Conservation (phyloP, 1,284 basidiomycete genomes). For the Volvariella volvacea region DNA sequence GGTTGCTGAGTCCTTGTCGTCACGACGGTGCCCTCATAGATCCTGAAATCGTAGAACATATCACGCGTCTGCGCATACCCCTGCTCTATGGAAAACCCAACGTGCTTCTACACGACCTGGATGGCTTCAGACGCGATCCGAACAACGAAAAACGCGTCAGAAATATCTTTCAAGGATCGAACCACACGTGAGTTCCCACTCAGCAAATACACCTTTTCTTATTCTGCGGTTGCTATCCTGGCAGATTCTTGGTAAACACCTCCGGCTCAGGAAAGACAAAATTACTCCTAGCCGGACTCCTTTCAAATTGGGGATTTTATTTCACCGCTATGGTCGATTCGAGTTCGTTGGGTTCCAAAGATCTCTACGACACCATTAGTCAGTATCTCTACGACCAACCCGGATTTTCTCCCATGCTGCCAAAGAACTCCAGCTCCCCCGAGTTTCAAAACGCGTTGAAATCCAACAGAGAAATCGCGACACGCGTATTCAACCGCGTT, state of each 20-base stretch:
- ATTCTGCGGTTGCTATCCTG: slow-evolving; percentile 5
- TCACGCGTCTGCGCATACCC: slow-evolving; percentile 23
- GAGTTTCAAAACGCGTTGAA: slow-evolving; percentile 23
- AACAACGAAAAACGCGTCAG: slow-evolving; percentile 21
- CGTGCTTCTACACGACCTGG: slow-evolving; percentile 30
- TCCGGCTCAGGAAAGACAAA: slow-evolving; percentile 38
- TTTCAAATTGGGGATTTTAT: slow-evolving; percentile 36
- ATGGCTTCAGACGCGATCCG: slow-evolving; percentile 23
- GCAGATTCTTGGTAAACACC: slow-evolving; percentile 36
- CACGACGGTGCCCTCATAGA: too few species aligned
- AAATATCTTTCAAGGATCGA: slow-evolving; percentile 33
- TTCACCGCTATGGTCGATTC: slow-evolving; percentile 33
- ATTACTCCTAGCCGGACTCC: slow-evolving; percentile 34
- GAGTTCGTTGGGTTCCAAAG: slow-evolving; percentile 31
- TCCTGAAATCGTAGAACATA: slow-evolving; percentile 12
- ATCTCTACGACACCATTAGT: slow-evolving; percentile 30
- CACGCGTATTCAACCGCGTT: slow-evolving; percentile 24
- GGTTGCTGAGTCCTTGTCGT: too few species aligned
- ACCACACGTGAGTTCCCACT: slow-evolving; percentile 36
- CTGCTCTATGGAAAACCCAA: slow-evolving; percentile 29
- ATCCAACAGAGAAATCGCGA: slow-evolving; percentile 27
- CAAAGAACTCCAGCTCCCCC: slow-evolving; percentile 16
- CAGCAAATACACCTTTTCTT: background rate
- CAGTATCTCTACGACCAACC: slow-evolving; percentile 25
- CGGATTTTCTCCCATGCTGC: slow-evolving; percentile 21